Percentiles rank a stretch among this genome's conserved stretches.
These are phyloP conservation scores for Euphorbia schlechtendalii DNA, from an alignment of 441 rosid genomes.

Conservation along the genomic window DNA sequence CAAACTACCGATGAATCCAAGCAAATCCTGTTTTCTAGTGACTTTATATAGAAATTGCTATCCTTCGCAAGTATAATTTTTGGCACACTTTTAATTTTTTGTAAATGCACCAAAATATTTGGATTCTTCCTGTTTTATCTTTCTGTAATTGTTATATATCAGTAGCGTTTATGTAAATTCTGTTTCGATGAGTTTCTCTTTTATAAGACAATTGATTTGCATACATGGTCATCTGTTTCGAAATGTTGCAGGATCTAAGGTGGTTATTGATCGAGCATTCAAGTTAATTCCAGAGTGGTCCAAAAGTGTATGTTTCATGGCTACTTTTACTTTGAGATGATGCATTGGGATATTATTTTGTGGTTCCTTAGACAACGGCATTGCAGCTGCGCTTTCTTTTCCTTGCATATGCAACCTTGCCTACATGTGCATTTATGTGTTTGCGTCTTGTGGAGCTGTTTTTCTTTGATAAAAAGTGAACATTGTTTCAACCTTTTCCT, in stretches of 20 bases:
- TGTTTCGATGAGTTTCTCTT: constrained; percentile 11
- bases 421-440: not conserved
- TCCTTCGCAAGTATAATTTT: not conserved
- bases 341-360: constrained; percentile 8
- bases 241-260: constrained; percentile 47
- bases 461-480: not conserved
- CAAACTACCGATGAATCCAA: not conserved
- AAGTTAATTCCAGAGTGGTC: constrained; percentile 78
- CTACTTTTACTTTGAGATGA: constrained; percentile 7
- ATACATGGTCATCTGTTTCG: constrained; percentile 19
- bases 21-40: not conserved
- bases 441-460: not conserved
- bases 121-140: constrained; percentile 2
- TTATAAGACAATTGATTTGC: constrained; percentile 11
- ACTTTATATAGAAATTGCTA: not conserved
- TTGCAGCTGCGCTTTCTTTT: not conserved
- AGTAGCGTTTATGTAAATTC: not conserved
- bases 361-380: not conserved
- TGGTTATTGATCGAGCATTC: constrained; percentile 56
- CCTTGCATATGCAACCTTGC: not conserved
- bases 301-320: constrained; percentile 53
- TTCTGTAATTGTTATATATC: not conserved
- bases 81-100: not conserved
- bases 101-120: not conserved
- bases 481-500: not conserved